These are phyloP conservation scores for Saccharum hybrid DNA, from an alignment of 202 grass and related monocot genomes.

Conservation along the genomic window DNA sequence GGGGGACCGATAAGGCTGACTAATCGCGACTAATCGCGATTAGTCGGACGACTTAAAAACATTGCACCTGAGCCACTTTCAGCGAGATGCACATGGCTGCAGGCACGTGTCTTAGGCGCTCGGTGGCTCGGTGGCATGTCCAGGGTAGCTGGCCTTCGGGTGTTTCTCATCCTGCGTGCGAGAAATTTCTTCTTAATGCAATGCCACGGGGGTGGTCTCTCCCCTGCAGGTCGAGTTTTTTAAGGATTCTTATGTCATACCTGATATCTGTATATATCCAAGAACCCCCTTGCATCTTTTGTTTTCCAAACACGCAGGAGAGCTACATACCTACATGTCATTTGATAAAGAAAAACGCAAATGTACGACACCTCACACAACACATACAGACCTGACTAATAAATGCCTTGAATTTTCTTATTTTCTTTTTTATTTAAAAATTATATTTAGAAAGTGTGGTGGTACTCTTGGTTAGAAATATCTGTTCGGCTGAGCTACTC, in stretches of 20 bases:
- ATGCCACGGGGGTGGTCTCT: not conserved
- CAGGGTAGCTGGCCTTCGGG: no score
- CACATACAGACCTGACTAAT: not conserved
- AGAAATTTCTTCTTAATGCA: not conserved
- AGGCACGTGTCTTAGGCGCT: no score
- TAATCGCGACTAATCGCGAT: no score
- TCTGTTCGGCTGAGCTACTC: not conserved
- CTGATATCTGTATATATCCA: constrained; percentile 3
- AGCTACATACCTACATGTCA: not conserved
- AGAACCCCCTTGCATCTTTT: not conserved
- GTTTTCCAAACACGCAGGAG: not conserved
- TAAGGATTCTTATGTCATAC: constrained; percentile 27
- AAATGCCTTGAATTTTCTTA: constrained; percentile 8
- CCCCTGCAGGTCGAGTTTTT: not conserved
- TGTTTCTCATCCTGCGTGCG: no score
- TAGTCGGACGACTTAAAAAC: no score
- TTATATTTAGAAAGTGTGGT: not conserved
- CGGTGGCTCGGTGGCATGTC: no score
- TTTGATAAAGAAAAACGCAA: not conserved
- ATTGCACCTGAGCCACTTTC: no score
- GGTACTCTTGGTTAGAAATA: constrained; percentile 27
- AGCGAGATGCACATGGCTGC: no score
- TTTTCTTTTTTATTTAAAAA: constrained; percentile 20
- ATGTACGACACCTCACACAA: not conserved
- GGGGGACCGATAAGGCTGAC: no score